Evolutionary conservation across 1,284 basidiomycete genomes (phyloP).

Genomic region (Sporisorium scitamineum): DNA sequence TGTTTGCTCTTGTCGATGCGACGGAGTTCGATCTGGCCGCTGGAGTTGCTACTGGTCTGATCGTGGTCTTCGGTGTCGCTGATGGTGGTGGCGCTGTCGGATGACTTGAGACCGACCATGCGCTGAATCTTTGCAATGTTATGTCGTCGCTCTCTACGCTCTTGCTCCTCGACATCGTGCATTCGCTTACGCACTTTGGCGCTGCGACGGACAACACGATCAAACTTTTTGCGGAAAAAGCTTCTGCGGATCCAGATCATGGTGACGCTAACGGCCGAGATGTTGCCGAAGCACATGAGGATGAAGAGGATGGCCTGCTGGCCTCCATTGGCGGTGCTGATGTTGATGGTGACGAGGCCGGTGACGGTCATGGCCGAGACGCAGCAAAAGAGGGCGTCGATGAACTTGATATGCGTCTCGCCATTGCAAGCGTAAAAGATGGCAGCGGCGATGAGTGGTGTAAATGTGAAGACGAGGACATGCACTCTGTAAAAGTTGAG

Average conservation of each 20-base stretch:
- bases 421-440: conserved; percentile 73
- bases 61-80: conserved; percentile 40
- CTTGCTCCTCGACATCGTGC: conserved; percentile 66
- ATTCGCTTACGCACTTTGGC: conserved; percentile 58
- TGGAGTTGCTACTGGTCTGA: conserved; percentile 47
- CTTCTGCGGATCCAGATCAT: conserved; percentile 67
- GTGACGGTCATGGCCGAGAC: conserved; percentile 83
- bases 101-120: conserved; percentile 54
- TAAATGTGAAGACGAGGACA: conserved; percentile 77
- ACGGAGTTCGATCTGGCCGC: conserved; percentile 39
- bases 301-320: conserved; percentile 78
- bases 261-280: conserved; percentile 64
- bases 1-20: conserved; percentile 42
- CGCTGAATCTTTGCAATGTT: conserved; percentile 56
- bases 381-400: conserved; percentile 81
- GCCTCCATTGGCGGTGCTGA: conserved; percentile 79
- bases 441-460: conserved; percentile 79
- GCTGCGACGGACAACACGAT: conserved; percentile 51
- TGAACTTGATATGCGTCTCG: conserved; percentile 72
- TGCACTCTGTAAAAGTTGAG: conserved; percentile 70
- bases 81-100: conserved; percentile 42
- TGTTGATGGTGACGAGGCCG: conserved; percentile 79
- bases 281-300: conserved; percentile 67
- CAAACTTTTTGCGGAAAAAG: conserved; percentile 64
- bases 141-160: conserved; percentile 46